phyloP scores from a whole-genome alignment of 352 stramenopile species.

The Pythium sp. region DNA sequence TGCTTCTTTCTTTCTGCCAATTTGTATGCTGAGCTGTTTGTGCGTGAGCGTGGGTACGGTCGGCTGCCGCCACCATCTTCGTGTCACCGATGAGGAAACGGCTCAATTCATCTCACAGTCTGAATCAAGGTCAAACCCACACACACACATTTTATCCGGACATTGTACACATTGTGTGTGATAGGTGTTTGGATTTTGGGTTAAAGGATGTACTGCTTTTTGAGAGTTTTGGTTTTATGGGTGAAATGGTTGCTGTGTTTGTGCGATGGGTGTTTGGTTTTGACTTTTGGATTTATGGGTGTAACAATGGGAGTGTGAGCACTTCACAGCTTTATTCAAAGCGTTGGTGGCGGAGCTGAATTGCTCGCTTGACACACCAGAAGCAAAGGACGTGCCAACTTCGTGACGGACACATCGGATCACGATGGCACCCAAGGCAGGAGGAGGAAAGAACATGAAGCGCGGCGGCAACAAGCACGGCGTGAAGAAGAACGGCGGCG shows the following conservation, averaged over 20 bases:
- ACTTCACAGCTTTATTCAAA: background rate
- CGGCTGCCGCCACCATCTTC: slow-evolving; percentile 6
- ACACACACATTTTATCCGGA: too few species aligned
- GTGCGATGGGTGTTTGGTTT: too few species aligned
- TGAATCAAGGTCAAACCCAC: background rate
- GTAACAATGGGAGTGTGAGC: background rate
- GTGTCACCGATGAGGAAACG: background rate
- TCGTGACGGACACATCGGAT: slow-evolving; percentile 1
- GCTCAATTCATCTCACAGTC: background rate
- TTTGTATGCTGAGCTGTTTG: background rate
- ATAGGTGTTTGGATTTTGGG: too few species aligned
- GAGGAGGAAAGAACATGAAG: slow-evolving; percentile 18
- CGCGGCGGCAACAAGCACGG: slow-evolving; percentile 21
- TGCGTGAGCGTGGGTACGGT: slow-evolving; percentile 9
- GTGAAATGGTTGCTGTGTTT: too few species aligned
- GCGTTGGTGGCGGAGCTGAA: slow-evolving; percentile 6
- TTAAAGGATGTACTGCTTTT: too few species aligned
- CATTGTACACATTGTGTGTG: too few species aligned
- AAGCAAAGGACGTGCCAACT: background rate
- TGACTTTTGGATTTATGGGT: background rate
- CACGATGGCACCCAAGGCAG: slow-evolving; percentile 9
- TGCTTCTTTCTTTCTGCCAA: slow-evolving; percentile 4
- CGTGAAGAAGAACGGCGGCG: slow-evolving; percentile 26
- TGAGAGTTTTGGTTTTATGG: too few species aligned
- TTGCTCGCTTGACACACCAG: background rate